phyloP scores from a whole-genome alignment of 2,329 filamentous ascomycete genomes.

The Epichloe gansuensis region DNA sequence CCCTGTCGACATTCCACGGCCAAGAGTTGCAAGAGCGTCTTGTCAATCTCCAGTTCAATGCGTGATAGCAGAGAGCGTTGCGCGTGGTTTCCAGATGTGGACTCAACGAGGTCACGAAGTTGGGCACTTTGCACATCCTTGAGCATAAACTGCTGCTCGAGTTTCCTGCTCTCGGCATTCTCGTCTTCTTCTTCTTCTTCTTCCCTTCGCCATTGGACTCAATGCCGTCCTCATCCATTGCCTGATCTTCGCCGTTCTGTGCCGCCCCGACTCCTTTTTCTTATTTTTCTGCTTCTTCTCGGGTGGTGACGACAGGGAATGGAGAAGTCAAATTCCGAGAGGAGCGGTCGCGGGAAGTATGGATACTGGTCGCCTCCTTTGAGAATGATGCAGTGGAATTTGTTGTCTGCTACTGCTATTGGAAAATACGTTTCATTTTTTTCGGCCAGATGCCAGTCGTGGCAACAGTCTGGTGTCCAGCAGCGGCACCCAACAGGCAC shows the following conservation, averaged over 20 bases:
- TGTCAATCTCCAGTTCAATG: constrained; percentile 78
- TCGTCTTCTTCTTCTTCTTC: constrained; percentile 13
- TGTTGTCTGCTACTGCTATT: constrained; percentile 79
- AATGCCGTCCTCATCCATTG: constrained; percentile 23
- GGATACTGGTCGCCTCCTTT: constrained; percentile 90
- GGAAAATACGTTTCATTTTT: constrained; percentile 87
- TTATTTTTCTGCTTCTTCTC: constrained; percentile 24
- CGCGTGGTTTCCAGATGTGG: constrained; percentile 43
- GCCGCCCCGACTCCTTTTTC: constrained; percentile 18
- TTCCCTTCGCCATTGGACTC: constrained; percentile 16
- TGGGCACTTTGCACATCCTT: constrained; percentile 61
- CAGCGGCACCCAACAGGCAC: constrained; percentile 83
- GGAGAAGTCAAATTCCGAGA: constrained; percentile 87
- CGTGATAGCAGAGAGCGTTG: constrained; percentile 57
- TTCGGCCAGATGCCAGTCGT: constrained; percentile 72
- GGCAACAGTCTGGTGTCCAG: constrained; percentile 78
- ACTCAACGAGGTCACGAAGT: constrained; percentile 59
- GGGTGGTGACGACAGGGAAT: constrained; percentile 53
- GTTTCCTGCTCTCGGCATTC: constrained; percentile 40
- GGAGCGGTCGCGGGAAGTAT: constrained; percentile 79
- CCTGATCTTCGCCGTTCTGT: constrained; percentile 24
- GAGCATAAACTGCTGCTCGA: constrained; percentile 76
- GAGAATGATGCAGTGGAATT: constrained; percentile 97
- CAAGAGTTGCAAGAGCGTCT: constrained; percentile 77
- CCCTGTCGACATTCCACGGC: constrained; percentile 83